Evolutionary conservation across 805 yeast species (phyloP).

Genomic region (Metschnikowia lochheadii): DNA sequence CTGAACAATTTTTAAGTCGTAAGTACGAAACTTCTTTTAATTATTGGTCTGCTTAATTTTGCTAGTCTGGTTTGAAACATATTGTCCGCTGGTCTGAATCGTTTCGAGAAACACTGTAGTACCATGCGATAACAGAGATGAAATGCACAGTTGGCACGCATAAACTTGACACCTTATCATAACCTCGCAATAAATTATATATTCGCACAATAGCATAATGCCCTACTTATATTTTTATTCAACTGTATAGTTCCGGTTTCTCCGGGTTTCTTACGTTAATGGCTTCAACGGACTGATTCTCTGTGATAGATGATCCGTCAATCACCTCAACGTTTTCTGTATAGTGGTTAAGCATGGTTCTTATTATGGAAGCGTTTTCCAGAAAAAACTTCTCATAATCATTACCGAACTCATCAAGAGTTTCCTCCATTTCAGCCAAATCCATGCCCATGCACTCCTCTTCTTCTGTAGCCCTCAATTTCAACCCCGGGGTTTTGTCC

Average conservation of each 20-base stretch:
- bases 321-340: constrained; percentile 8
- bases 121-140: not conserved
- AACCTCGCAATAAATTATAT: not conserved
- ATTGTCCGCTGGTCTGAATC: too few species aligned
- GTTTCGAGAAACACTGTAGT: too few species aligned
- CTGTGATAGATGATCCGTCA: constrained; percentile 12
- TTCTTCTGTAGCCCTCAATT: constrained; percentile 42
- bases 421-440: constrained; percentile 47
- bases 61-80: too few species aligned
- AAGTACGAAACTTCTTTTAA: too few species aligned
- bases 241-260: constrained; percentile 6
- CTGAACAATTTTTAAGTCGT: too few species aligned
- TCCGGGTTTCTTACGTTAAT: constrained; percentile 10
- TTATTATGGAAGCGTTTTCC: constrained; percentile 17
- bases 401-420: constrained; percentile 37
- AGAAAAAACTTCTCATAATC: constrained; percentile 27
- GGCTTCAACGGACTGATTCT: constrained; percentile 5
- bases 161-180: not conserved
- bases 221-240: not conserved
- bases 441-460: constrained; percentile 53
- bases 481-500: constrained; percentile 48
- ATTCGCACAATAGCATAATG: too few species aligned
- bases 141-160: not conserved
- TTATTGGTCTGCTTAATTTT: too few species aligned
- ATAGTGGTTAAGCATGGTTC: constrained; percentile 13